These are phyloP conservation scores for Fusarium globosum DNA, from an alignment of 2,329 filamentous ascomycete species.

Conservation along the genomic window DNA sequence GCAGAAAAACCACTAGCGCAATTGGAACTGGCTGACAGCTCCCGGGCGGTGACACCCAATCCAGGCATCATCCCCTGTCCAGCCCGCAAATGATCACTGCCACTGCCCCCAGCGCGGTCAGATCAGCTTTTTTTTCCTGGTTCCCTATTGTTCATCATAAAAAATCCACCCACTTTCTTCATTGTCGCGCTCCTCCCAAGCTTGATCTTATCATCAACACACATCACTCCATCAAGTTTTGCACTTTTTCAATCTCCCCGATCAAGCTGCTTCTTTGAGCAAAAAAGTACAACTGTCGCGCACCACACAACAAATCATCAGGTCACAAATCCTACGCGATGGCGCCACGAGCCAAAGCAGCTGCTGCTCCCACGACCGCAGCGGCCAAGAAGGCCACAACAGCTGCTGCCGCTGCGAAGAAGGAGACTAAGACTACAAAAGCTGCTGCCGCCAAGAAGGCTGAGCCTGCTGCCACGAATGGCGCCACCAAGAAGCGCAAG, in stretches of 20 bases:
- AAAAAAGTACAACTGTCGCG: conserved; percentile 1
- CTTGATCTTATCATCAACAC: conserved; percentile 27
- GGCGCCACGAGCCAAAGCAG: conserved; percentile 47
- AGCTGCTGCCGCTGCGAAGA: conserved; percentile 37
- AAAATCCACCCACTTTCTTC: conserved; percentile 24
- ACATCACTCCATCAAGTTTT: conserved; percentile 13
- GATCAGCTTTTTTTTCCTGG: conserved; percentile 13
- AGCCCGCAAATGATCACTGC: conserved; percentile 34
- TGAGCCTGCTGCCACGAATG: conserved; percentile 38
- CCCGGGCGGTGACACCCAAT: conserved; percentile 23
- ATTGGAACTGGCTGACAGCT: conserved; percentile 13
- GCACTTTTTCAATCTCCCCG: not conserved
- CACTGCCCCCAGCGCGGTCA: conserved; percentile 34
- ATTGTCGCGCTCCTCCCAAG: conserved; percentile 18
- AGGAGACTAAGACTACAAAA: conserved; percentile 40
- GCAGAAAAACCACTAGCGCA: conserved; percentile 4
- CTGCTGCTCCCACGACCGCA: conserved; percentile 42
- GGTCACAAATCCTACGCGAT: conserved; percentile 42
- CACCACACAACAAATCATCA: conserved; percentile 7
- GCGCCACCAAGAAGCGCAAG: conserved; percentile 47
- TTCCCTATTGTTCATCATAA: not conserved
- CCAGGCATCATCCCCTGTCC: conserved; percentile 25
- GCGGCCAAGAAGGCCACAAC: conserved; percentile 43
- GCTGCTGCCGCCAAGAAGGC: conserved; percentile 36
- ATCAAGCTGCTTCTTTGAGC: not conserved